Evolutionary conservation across 2,329 filamentous ascomycete genomes (phyloP).

Genomic region (Cylindrodendrum hubeiense): DNA sequence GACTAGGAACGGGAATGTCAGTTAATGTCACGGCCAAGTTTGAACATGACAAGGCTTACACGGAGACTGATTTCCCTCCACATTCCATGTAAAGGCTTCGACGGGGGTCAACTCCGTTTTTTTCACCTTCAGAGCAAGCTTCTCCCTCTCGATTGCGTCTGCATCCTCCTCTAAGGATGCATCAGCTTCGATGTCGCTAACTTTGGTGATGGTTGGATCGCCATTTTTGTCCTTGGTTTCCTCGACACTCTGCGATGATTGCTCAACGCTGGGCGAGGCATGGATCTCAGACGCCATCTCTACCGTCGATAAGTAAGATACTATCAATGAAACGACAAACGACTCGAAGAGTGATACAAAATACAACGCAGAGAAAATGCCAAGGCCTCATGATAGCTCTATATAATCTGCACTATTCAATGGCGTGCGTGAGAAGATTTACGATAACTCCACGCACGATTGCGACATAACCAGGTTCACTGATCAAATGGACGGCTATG

Average conservation of each 20-base stretch:
- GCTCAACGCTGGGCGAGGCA: not conserved
- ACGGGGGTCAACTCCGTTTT: conserved; percentile 19
- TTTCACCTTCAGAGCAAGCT: conserved; percentile 6
- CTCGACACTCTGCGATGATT: not conserved
- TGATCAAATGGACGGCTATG: not conserved
- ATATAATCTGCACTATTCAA: not conserved
- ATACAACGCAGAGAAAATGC: not conserved
- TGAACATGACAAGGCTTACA: not conserved
- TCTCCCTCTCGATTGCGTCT: conserved; percentile 7
- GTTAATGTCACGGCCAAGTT: not conserved
- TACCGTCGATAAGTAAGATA: not conserved
- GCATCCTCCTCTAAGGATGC: conserved; percentile 8
- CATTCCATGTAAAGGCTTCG: conserved; percentile 25
- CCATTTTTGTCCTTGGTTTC: conserved; percentile 1
- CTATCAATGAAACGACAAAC: not conserved
- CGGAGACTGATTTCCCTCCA: conserved; percentile 21
- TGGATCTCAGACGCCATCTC: conserved; percentile 18
- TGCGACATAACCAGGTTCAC: conserved; percentile 8
- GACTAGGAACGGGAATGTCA: not conserved
- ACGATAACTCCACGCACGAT: conserved; percentile 22
- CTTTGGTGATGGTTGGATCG: not conserved
- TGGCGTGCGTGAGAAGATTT: conserved; percentile 18
- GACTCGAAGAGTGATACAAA: not conserved
- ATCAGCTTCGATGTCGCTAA: conserved; percentile 19
- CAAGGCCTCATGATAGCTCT: not conserved